phyloP scores from a whole-genome alignment of 345 rosid genomes.

The Nephelium lappaceum region DNA sequence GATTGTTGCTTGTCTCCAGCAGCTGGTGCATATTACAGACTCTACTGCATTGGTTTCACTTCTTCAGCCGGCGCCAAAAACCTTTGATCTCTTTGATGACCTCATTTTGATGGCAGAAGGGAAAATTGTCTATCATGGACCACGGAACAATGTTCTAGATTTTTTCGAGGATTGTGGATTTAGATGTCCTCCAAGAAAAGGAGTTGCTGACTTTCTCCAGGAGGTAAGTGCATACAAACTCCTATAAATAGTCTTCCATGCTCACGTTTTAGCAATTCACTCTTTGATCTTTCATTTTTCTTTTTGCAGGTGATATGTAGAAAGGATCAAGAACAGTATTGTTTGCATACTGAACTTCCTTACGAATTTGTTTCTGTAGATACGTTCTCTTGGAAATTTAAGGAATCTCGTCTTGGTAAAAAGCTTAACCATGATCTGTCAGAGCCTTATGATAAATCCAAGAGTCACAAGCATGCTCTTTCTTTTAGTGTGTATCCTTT shows the following conservation, averaged over 20 bases:
- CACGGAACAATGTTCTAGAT: conserved; percentile 31
- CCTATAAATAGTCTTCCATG: neutral
- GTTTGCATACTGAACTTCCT: conserved; percentile 37
- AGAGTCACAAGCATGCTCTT: conserved; percentile 42
- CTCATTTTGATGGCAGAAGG: conserved; percentile 65
- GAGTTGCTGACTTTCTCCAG: conserved; percentile 64
- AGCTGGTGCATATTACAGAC: conserved; percentile 56
- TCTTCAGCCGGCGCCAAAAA: conserved; percentile 74
- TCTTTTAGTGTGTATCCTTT: conserved; percentile 42
- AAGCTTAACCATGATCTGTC: conserved; percentile 39
- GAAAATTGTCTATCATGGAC: conserved; percentile 60
- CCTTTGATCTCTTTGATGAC: conserved; percentile 66
- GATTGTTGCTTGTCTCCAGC: conserved; percentile 58
- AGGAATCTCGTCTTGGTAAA: conserved; percentile 33
- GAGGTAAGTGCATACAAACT: conserved; percentile 37
- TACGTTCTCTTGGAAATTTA: conserved; percentile 41
- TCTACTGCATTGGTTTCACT: conserved; percentile 61
- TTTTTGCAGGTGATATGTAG: conserved; percentile 53
- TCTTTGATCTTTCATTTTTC: neutral
- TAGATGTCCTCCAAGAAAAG: conserved; percentile 63
- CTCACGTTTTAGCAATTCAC: neutral
- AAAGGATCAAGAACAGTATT: conserved; percentile 68
- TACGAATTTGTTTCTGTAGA: conserved; percentile 43
- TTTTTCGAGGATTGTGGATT: conserved; percentile 69
- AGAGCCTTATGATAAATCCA: conserved; percentile 38